These are phyloP conservation scores for Backusella circina DNA, from an alignment of 192 early-diverging fungal species.

Conservation along the genomic window DNA sequence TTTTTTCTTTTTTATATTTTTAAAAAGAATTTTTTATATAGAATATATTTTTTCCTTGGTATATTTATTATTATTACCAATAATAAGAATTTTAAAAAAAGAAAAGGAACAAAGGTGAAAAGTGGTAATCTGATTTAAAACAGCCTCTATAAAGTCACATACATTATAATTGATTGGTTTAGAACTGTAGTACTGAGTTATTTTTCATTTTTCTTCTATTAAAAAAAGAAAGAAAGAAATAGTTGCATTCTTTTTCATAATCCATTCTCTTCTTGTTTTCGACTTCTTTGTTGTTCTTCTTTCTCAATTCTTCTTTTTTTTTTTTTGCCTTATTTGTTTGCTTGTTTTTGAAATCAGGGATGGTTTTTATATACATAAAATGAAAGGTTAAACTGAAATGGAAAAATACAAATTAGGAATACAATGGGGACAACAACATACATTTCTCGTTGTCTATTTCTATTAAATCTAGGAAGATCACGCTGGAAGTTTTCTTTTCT, in stretches of 20 bases:
- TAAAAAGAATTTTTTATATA: background rate
- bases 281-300: background rate
- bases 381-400: background rate
- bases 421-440: background rate
- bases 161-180: background rate
- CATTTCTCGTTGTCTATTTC: background rate
- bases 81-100: background rate
- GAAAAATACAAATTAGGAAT: background rate
- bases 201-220: background rate
- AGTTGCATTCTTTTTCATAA: background rate
- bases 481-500: background rate
- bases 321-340: background rate
- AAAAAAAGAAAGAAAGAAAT: background rate
- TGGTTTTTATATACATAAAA: no score
- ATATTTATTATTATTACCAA: background rate
- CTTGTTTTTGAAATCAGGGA: no score
- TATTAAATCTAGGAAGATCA: background rate
- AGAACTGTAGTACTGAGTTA: background rate
- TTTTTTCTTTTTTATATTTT: background rate
- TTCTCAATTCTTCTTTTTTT: background rate
- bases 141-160: background rate
- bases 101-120: background rate
- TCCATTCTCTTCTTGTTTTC: background rate
- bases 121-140: background rate
- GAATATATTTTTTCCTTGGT: background rate